Evolutionary conservation across 352 stramenopile genomes (phyloP).

Genomic region (Aphanomyces cochlioides): DNA sequence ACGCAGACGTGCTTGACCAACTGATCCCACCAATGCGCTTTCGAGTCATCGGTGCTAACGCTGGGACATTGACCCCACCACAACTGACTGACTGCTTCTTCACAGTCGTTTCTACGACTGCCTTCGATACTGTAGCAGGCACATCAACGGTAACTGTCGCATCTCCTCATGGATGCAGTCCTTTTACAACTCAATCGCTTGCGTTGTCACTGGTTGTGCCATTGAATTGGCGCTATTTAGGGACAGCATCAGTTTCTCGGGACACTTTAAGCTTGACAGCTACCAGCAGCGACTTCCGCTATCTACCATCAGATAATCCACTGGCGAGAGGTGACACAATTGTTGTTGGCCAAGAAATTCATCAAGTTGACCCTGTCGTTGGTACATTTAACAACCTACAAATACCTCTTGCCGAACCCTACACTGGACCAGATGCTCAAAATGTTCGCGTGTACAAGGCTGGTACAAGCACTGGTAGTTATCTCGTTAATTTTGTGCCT

Average conservation of each 20-base stretch:
- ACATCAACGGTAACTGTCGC: conserved; percentile 46
- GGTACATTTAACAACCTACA: conserved; percentile 51
- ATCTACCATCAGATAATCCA: conserved; percentile 37
- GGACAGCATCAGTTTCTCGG: conserved; percentile 49
- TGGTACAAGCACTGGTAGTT: conserved; percentile 58
- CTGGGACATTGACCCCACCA: conserved; percentile 36
- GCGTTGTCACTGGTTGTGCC: conserved; percentile 56
- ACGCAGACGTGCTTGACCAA: conserved; percentile 49
- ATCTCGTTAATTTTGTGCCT: conserved; percentile 85
- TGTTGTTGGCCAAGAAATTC: conserved; percentile 67
- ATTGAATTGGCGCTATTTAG: conserved; percentile 61
- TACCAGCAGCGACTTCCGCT: conserved; percentile 47
- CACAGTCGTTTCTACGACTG: conserved; percentile 44
- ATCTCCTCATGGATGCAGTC: conserved; percentile 49
- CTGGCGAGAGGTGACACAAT: conserved; percentile 77
- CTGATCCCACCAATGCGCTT: conserved; percentile 58
- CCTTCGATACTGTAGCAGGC: conserved; percentile 34
- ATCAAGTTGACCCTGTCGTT: conserved; percentile 54
- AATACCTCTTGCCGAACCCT: conserved; percentile 67
- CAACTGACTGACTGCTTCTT: conserved; percentile 64
- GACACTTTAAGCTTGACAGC: conserved; percentile 36
- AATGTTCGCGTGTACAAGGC: conserved; percentile 67
- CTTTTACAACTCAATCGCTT: conserved; percentile 43
- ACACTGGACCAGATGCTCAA: conserved; percentile 53
- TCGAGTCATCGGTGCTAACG: conserved; percentile 58